phyloP scores from a whole-genome alignment of 306 rosid genomes.

The Cicer arietinum region DNA sequence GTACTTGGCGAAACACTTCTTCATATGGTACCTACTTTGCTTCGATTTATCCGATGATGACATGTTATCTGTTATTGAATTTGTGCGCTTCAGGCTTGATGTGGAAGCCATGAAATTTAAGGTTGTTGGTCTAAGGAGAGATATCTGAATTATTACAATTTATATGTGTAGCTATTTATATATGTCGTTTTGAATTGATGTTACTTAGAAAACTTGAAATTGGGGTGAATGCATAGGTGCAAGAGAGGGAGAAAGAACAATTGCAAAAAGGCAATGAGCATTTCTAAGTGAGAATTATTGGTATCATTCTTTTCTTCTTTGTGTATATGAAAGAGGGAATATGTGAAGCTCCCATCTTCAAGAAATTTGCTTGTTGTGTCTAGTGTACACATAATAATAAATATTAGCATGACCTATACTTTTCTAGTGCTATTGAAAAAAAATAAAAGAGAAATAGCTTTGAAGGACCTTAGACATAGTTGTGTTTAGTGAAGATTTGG shows the following conservation, averaged over 20 bases:
- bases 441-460: too few species aligned
- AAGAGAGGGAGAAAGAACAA: conserved; percentile 63
- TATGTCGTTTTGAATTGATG: not conserved
- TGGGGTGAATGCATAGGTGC: conserved; percentile 46
- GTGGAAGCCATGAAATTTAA: conserved; percentile 52
- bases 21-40: conserved; percentile 79
- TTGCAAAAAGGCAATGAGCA: conserved; percentile 35
- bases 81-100: conserved; percentile 52
- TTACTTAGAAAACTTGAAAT: conserved; percentile 16
- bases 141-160: conserved; percentile 34
- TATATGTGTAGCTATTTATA: conserved; percentile 40
- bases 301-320: conserved; percentile 75
- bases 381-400: not conserved
- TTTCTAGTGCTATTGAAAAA: too few species aligned
- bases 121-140: conserved; percentile 6
- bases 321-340: conserved; percentile 43
- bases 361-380: not conserved
- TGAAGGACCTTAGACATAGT: too few species aligned
- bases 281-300: conserved; percentile 41
- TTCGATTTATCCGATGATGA: conserved; percentile 61
- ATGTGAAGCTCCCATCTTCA: conserved; percentile 44
- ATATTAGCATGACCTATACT: too few species aligned
- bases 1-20: conserved; percentile 79
- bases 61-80: conserved; percentile 68
- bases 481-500: too few species aligned